phyloP scores from a whole-genome alignment of 805 yeast species.

The Kazachstania viticola region DNA sequence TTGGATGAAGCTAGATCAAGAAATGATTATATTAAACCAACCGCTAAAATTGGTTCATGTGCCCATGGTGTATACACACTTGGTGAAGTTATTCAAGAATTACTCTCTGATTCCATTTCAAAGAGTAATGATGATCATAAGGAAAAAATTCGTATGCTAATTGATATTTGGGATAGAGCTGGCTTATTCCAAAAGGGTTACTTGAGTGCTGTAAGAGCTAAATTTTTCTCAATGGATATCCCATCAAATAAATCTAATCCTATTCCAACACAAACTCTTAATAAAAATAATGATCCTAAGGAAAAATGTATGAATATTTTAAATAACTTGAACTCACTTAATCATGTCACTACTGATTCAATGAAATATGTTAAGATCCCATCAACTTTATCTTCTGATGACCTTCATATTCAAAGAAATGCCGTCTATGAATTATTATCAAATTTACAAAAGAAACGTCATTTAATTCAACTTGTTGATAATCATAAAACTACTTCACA shows the following conservation, averaged over 20 bases:
- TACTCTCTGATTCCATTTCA: constrained; percentile 52
- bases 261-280: constrained; percentile 47
- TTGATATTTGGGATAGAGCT: constrained; percentile 88
- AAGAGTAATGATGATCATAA: constrained; percentile 45
- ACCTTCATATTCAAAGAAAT: constrained; percentile 29
- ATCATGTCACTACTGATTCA: constrained; percentile 4
- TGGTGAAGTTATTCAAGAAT: constrained; percentile 48
- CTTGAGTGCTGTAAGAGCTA: constrained; percentile 44
- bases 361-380: constrained; percentile 17
- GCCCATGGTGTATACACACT: constrained; percentile 63
- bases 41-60: constrained; percentile 56
- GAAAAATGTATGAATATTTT: constrained; percentile 23
- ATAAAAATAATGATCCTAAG: constrained; percentile 34
- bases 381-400: constrained; percentile 13
- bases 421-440: constrained; percentile 32
- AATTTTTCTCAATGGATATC: constrained; percentile 34
- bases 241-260: constrained; percentile 27
- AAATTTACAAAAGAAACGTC: constrained; percentile 18
- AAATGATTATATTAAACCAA: constrained; percentile 35
- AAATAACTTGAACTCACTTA: constrained; percentile 8
- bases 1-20: constrained; percentile 59
- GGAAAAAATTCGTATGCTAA: constrained; percentile 69
- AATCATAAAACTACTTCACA: constrained; percentile 10
- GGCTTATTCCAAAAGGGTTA: constrained; percentile 56
- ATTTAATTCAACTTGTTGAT: neutral